Percentiles rank a stretch among this genome's conserved stretches.
Evolutionary conservation across 495 filamentous ascomycete species (phyloP).

Genomic region (Neurospora sp.): DNA sequence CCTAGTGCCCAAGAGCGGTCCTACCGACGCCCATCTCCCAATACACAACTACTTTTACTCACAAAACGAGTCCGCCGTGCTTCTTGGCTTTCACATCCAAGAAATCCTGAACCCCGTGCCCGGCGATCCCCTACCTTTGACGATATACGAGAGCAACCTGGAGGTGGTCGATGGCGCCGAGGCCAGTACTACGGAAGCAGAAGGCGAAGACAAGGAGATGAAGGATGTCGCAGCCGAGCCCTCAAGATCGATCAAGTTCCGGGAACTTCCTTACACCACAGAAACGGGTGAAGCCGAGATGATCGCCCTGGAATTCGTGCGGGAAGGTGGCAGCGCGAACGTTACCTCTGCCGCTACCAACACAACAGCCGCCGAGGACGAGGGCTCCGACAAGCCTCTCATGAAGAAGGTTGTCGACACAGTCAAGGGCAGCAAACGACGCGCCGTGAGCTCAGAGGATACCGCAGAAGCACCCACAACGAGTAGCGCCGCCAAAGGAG

Average conservation of each 20-base stretch:
- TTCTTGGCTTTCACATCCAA: constrained; percentile 73
- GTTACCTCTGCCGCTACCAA: constrained; percentile 42
- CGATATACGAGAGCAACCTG: constrained; percentile 78
- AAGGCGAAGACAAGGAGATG: constrained; percentile 58
- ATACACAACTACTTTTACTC: constrained; percentile 69
- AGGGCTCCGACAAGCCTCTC: constrained; percentile 17
- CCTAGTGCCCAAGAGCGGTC: constrained; percentile 64
- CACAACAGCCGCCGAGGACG: constrained; percentile 13
- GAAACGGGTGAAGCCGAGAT: constrained; percentile 96
- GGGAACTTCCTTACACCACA: constrained; percentile 73
- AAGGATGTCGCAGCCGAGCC: constrained; percentile 53
- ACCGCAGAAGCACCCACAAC: constrained; percentile 11
- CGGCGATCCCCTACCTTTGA: constrained; percentile 76
- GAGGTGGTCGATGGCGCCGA: constrained; percentile 48
- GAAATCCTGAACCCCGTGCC: constrained; percentile 42
- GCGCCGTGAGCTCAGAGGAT: constrained; percentile 27
- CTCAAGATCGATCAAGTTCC: constrained; percentile 57
- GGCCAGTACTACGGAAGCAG: constrained; percentile 24
- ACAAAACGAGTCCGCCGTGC: constrained; percentile 77
- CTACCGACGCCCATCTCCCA: constrained; percentile 53
- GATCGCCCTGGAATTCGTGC: constrained; percentile 90
- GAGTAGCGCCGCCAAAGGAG: constrained; percentile 16
- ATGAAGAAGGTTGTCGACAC: constrained; percentile 28
- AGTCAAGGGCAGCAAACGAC: constrained; percentile 36
- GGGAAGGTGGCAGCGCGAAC: constrained; percentile 60